These are phyloP conservation scores for Tuber calosporum DNA, from an alignment of 495 filamentous ascomycete genomes.

Conservation along the genomic window DNA sequence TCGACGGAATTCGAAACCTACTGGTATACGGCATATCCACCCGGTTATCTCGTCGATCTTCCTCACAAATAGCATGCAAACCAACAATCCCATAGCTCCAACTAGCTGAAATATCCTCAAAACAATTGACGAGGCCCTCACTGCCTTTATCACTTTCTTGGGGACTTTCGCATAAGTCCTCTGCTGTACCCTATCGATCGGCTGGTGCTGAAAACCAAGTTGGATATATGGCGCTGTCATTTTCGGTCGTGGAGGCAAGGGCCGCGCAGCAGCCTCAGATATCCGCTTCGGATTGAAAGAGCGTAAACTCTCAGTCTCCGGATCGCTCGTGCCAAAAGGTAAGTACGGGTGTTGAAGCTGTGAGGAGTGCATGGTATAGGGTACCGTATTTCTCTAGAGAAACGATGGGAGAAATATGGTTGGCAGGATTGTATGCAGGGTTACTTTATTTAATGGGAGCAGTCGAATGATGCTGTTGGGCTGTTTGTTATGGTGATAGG, in stretches of 20 bases:
- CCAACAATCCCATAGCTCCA: constrained; percentile 32
- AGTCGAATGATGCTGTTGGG: neutral
- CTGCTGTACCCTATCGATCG: constrained; percentile 15
- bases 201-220: constrained; percentile 23
- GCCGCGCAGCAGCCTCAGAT: constrained; percentile 19
- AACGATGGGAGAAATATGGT: neutral
- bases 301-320: neutral
- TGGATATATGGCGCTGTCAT: constrained; percentile 31
- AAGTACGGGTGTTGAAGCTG: neutral
- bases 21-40: constrained; percentile 34
- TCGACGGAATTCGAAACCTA: constrained; percentile 4
- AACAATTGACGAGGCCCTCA: constrained; percentile 13
- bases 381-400: constrained; percentile 1
- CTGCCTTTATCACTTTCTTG: constrained; percentile 7
- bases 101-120: constrained; percentile 25
- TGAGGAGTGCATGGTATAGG: neutral
- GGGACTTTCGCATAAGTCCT: constrained; percentile 14
- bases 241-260: constrained; percentile 17
- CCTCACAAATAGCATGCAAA: constrained; percentile 30
- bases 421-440: neutral
- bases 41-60: constrained; percentile 31
- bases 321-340: neutral
- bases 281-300: constrained; percentile 35
- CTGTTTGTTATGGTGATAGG: neutral
- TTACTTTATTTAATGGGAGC: neutral